Evolutionary conservation across 805 yeast species (phyloP).

Genomic region (Naumovozyma dairenensis): DNA sequence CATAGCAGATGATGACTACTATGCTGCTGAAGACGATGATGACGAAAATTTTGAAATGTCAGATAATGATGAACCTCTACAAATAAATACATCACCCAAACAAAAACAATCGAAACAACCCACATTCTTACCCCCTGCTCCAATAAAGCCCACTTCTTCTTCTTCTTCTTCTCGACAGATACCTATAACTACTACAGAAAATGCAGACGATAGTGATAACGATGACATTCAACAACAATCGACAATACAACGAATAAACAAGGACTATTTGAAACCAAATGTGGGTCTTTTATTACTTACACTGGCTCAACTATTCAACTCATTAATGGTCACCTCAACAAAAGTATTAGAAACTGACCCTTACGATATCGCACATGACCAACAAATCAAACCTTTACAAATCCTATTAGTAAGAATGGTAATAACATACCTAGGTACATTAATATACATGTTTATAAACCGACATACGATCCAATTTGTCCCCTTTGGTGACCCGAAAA

Average conservation of each 20-base stretch:
- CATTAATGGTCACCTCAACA: slow-evolving; percentile 67
- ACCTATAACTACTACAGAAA: not conserved
- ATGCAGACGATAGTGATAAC: not conserved
- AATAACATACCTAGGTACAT: slow-evolving; percentile 54
- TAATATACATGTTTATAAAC: slow-evolving; percentile 42
- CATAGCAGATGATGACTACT: not conserved
- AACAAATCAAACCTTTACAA: slow-evolving; percentile 67
- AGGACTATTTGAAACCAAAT: slow-evolving; percentile 26
- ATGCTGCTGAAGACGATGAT: too few species aligned
- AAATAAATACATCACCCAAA: not conserved
- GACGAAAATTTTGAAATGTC: too few species aligned
- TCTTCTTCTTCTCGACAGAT: too few species aligned
- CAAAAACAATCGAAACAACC: not conserved
- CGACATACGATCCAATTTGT: slow-evolving; percentile 40
- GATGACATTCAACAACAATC: not conserved
- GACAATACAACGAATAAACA: not conserved
- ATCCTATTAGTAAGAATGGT: slow-evolving; percentile 69
- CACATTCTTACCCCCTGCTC: not conserved
- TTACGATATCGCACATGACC: slow-evolving; percentile 15
- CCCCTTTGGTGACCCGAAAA: slow-evolving; percentile 58
- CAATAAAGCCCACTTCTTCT: not conserved
- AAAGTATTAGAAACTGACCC: slow-evolving; percentile 57
- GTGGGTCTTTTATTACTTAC: slow-evolving; percentile 51
- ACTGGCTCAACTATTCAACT: slow-evolving; percentile 61
- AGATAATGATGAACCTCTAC: not conserved